Evolutionary conservation across 495 filamentous ascomycete species (phyloP).

Genomic region (Aspergillus carlsbadensis): DNA sequence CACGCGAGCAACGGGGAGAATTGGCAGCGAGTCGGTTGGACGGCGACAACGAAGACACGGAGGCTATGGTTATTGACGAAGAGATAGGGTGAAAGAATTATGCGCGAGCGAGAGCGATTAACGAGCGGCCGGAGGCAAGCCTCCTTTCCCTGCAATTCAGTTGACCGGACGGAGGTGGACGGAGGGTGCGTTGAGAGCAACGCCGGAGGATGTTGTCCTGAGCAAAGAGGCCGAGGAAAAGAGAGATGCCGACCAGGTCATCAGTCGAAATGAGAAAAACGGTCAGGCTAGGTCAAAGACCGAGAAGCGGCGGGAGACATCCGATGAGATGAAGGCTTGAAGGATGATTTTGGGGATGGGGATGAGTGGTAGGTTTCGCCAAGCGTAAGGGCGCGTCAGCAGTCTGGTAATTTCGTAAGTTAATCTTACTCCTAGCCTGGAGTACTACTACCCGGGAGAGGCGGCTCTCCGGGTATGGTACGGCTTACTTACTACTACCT

Average conservation of each 20-base stretch:
- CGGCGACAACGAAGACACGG: not conserved
- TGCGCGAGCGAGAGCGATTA: slow-evolving; percentile 25
- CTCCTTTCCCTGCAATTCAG: slow-evolving; percentile 46
- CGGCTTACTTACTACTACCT: no score
- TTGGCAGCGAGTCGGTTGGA: not conserved
- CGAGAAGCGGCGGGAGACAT: slow-evolving; percentile 21
- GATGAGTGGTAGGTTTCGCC: slow-evolving; percentile 38
- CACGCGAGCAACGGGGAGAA: slow-evolving; percentile 11
- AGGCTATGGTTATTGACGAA: slow-evolving; percentile 1
- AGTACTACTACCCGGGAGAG: no score
- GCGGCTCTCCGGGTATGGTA: slow-evolving; percentile 1
- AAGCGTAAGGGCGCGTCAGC: slow-evolving; percentile 46
- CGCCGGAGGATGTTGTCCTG: slow-evolving; percentile 29
- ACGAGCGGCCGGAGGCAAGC: slow-evolving; percentile 53
- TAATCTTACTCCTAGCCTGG: no score
- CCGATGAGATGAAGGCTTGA: slow-evolving; percentile 25
- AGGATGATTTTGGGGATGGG: slow-evolving; percentile 36
- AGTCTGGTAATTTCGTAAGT: slow-evolving; percentile 20
- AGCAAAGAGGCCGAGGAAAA: slow-evolving; percentile 25
- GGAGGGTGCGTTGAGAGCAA: slow-evolving; percentile 30
- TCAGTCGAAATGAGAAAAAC: slow-evolving; percentile 25
- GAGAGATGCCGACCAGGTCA: slow-evolving; percentile 21
- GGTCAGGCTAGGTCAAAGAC: slow-evolving; percentile 21
- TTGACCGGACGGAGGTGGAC: slow-evolving; percentile 25
- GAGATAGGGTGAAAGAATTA: slow-evolving; percentile 10